Evolutionary conservation across 2,329 filamentous ascomycete genomes (phyloP), one percentile per base, ranked within the genome.

Genomic region (Coniella lustricola): DNA sequence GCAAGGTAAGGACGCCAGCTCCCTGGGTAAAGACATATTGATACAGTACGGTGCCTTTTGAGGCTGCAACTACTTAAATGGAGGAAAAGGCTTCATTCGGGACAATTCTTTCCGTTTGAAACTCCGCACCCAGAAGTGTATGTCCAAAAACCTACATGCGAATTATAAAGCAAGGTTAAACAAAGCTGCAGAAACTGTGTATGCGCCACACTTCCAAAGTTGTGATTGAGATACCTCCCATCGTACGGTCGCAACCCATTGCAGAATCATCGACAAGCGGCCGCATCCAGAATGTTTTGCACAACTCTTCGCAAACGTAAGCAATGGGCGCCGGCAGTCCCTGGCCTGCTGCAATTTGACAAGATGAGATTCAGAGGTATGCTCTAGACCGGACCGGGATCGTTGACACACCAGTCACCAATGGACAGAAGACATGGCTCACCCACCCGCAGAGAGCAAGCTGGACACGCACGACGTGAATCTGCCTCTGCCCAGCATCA

Each of bases 391-490:
- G 25, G 10, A 29, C 10, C 25, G 10, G 14, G 12, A 10, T 7
- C 20, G 32, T 12, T n/a, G 10, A n/a, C 1, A 22, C 12, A 16
- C 3, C 1, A 35, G 10, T 29, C 4, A 20, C 16, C 38, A 22
- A 13, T 2, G 16, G 9, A 17, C 40, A 3, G 38, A 17, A 18
- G 7, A 22, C 7, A 12, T 33, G 29, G 44, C 44, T 53, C 31
- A 56, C 35, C 31, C 36, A 34, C 13, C 3, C 35, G 8, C 40
- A 77, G 74, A 76, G 57, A 55, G 58, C 3, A 60, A 57, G 14
- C 59, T 77, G 3, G 56, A 61, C 14, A 66, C 64, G 2, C 69
- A 76, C 52, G 75, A 78, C 53, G 55, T 76, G 25, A 68, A 68
- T 13, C 62, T 78, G 33, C 61, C 62, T 3, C 46, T 72, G 17